phyloP scores from a whole-genome alignment of 371 early-diverging fungal genomes.

The Lichtheimia corymbifera region DNA sequence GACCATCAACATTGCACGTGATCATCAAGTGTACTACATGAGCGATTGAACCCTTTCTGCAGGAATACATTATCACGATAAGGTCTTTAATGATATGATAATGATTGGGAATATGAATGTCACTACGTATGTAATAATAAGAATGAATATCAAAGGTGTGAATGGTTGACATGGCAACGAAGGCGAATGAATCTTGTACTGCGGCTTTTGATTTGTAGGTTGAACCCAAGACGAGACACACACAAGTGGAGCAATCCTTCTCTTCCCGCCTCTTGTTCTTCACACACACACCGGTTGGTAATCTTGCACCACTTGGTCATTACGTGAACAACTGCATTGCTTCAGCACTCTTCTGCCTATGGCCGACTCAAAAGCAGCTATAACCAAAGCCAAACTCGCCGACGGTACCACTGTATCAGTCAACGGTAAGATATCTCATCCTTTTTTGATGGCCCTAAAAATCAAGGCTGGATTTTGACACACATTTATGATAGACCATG shows the following conservation, averaged over 20 bases:
- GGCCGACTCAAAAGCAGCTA: slow-evolving; percentile 16
- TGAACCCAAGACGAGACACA: neutral
- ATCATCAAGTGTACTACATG: too few species aligned
- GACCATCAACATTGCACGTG: too few species aligned
- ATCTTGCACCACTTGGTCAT: slow-evolving; percentile 1
- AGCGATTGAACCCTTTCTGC: too few species aligned
- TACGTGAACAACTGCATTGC: neutral
- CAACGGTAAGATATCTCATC: slow-evolving; percentile 15
- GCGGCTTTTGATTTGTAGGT: slow-evolving; percentile 2
- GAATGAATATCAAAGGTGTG: neutral
- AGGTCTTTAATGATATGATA: neutral
- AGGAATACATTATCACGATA: too few species aligned
- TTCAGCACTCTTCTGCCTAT: slow-evolving; percentile 1
- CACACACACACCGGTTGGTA: neutral
- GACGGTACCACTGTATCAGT: slow-evolving; percentile 20
- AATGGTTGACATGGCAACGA: neutral
- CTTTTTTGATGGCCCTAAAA: neutral
- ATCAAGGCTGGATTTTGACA: neutral
- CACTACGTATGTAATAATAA: neutral
- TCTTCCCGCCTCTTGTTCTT: slow-evolving; percentile 1
- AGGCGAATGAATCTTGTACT: neutral
- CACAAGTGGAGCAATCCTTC: neutral
- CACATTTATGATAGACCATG: slow-evolving; percentile 59
- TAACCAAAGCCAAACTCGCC: slow-evolving; percentile 17
- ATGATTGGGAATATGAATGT: neutral